A percentile compares a stretch with the other conserved stretches of the same genome.
Conservation (phyloP, 352 stramenopile species). For the Globisporangium canariense region DNA sequence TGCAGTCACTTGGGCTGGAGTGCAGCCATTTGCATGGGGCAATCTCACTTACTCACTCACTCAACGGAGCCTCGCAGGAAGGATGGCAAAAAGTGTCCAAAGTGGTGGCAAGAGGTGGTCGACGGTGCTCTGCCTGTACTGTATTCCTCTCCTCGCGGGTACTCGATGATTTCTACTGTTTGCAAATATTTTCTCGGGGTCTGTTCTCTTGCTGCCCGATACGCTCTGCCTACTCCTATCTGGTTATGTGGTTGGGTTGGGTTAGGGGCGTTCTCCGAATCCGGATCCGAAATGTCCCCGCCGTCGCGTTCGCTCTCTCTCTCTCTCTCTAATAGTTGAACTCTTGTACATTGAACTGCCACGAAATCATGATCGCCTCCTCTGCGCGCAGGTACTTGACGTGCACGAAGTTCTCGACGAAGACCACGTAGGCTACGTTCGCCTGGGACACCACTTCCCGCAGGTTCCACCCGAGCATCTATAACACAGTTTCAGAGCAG, state of each 20-base stretch:
- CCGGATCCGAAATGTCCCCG: background rate
- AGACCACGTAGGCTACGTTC: constrained; percentile 42
- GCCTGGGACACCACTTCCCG: constrained; percentile 48
- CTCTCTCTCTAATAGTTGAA: constrained; percentile 19
- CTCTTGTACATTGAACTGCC: constrained; percentile 43
- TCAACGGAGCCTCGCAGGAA: no score
- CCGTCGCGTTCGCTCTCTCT: background rate
- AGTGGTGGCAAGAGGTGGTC: background rate
- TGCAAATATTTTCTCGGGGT: constrained; percentile 2
- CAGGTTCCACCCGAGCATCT: constrained; percentile 61
- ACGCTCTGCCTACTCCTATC: background rate
- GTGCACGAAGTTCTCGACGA: constrained; percentile 36
- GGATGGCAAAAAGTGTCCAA: no score
- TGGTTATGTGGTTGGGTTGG: background rate
- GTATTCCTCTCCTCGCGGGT: background rate
- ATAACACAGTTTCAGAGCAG: background rate
- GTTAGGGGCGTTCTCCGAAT: background rate
- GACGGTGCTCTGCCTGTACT: background rate
- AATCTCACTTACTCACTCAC: no score
- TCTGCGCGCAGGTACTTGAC: constrained; percentile 47
- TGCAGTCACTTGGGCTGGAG: no score
- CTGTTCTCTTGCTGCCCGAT: background rate
- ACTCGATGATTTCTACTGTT: constrained; percentile 4
- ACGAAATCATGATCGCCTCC: constrained; percentile 43
- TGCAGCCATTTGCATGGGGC: no score